Evolutionary conservation across 495 filamentous ascomycete genomes (phyloP).

Genomic region (Pyronema domesticum): DNA sequence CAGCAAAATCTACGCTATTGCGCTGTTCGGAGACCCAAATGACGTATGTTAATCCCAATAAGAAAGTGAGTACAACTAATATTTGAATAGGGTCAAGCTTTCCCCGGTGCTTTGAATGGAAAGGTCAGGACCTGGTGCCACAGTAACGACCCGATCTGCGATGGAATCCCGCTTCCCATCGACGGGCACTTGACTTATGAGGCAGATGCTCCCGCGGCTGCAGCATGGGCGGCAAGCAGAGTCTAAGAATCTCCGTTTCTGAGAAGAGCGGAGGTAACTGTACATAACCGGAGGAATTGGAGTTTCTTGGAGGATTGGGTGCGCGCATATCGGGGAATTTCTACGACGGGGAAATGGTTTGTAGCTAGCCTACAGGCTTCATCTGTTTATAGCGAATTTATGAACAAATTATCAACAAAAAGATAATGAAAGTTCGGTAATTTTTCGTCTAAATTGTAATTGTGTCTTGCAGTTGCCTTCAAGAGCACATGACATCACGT

Average conservation of each 20-base stretch:
- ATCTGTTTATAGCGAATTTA: too few species aligned
- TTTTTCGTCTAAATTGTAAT: too few species aligned
- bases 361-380: too few species aligned
- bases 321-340: too few species aligned
- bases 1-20: conserved; percentile 28
- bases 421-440: too few species aligned
- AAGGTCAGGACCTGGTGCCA: conserved; percentile 38
- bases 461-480: too few species aligned
- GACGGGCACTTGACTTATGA: conserved; percentile 36
- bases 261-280: too few species aligned
- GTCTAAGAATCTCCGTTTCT: background rate
- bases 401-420: too few species aligned
- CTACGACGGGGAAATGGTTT: too few species aligned
- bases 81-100: conserved; percentile 15
- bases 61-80: conserved; percentile 3
- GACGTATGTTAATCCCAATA: background rate
- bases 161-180: conserved; percentile 33
- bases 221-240: conserved; percentile 7
- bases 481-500: too few species aligned
- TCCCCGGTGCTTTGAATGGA: conserved; percentile 29
- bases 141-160: conserved; percentile 37
- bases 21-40: conserved; percentile 45
- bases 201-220: conserved; percentile 8
- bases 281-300: too few species aligned
- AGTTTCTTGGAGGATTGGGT: too few species aligned